Conservation (phyloP, 352 stramenopile genomes). For the Globisporangium sylvaticum region DNA sequence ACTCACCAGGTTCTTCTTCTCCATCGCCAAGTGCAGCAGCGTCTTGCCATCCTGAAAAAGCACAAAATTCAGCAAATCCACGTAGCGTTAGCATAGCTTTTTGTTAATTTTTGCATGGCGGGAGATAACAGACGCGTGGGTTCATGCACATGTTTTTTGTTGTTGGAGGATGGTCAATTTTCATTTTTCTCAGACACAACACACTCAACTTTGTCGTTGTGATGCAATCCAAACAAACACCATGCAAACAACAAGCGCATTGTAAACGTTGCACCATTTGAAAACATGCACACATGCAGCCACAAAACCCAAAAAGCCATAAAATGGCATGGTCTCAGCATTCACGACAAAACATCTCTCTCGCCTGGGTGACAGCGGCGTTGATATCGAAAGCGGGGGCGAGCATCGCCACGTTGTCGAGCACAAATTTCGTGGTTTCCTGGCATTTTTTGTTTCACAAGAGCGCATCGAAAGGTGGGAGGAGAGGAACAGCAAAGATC, state of each 20-base stretch:
- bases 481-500: neutral
- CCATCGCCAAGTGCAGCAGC: conserved; percentile 25
- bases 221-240: neutral
- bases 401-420: conserved; percentile 1
- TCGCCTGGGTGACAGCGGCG: neutral
- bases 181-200: neutral
- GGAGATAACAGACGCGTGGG: neutral
- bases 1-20: conserved; percentile 27
- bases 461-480: neutral
- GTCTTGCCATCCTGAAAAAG: conserved; percentile 30
- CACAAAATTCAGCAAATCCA: neutral
- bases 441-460: conserved; percentile 5
- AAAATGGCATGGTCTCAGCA: conserved; percentile 2
- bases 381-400: conserved; percentile 11
- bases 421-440: conserved; percentile 13
- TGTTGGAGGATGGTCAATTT: neutral
- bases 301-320: no score
- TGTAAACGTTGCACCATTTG: neutral
- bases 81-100: neutral
- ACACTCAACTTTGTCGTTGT: neutral
- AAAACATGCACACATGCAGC: neutral
- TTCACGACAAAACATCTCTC: neutral
- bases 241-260: neutral
- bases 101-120: neutral
- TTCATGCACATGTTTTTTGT: neutral